Evolutionary conservation across 768 basidiomycete species (phyloP).

Genomic region (Phlebiopsis flavidoalba): DNA sequence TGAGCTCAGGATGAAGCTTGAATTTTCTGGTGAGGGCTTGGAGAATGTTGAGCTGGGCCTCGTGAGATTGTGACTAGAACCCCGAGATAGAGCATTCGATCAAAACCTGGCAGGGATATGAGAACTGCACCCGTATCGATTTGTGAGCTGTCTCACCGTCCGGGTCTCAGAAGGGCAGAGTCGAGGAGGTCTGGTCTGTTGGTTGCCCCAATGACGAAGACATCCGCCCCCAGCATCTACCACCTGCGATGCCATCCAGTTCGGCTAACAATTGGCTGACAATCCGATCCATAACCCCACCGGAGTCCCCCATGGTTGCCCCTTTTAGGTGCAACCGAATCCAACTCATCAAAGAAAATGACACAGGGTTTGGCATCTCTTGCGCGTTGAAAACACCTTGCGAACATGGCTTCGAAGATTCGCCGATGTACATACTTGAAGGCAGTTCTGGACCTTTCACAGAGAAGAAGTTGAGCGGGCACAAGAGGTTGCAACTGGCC

Average conservation of each 20-base stretch:
- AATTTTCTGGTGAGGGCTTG: conserved; percentile 92
- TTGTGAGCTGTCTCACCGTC: conserved; percentile 46
- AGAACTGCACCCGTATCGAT: background rate
- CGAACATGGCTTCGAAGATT: conserved; percentile 97
- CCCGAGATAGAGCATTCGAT: conserved; percentile 93
- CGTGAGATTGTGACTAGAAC: conserved; percentile 85
- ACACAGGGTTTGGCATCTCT: conserved; percentile 91
- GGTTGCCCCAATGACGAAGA: conserved; percentile 95
- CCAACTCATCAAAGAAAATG: conserved; percentile 95
- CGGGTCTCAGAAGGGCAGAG: conserved; percentile 83
- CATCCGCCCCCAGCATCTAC: conserved; percentile 56
- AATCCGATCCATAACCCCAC: conserved; percentile 97
- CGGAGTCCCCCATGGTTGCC: conserved; percentile 95
- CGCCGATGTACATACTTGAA: conserved; percentile 99
- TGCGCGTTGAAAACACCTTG: conserved; percentile 83
- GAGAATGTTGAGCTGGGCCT: conserved; percentile 81
- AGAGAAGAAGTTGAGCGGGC: conserved; percentile 96
- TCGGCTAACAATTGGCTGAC: conserved; percentile 93
- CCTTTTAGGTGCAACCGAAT: conserved; percentile 90
- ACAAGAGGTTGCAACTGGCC: conserved; percentile 94
- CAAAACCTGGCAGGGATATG: conserved; percentile 58
- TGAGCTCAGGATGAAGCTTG: conserved; percentile 62
- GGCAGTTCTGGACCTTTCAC: conserved; percentile 93
- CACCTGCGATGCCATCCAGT: conserved; percentile 81
- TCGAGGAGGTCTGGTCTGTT: conserved; percentile 92